Evolutionary conservation across 164 flowering plant species (phyloP).

Genomic region (Annona squamosa): DNA sequence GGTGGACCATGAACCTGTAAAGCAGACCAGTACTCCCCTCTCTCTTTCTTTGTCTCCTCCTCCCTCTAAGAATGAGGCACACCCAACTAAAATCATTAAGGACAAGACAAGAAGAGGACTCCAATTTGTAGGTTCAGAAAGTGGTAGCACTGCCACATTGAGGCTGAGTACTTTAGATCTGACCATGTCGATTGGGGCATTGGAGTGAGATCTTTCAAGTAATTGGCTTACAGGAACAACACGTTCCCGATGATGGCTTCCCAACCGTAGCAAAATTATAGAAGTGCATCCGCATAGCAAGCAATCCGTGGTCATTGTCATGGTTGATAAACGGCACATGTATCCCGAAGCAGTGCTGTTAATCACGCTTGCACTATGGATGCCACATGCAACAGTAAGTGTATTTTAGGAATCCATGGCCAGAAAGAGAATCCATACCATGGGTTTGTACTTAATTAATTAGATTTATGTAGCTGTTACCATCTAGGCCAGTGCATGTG

Average conservation of each 20-base stretch:
- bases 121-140: conserved; percentile 8
- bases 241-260: not conserved
- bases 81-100: conserved; percentile 3
- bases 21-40: conserved; percentile 12
- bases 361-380: too few relatives aligned
- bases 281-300: not conserved
- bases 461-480: too few relatives aligned
- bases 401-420: too few relatives aligned
- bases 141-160: conserved; percentile 19
- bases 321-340: too few relatives aligned
- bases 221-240: conserved; percentile 20
- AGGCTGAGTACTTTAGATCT: conserved; percentile 40
- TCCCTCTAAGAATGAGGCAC: conserved; percentile 3
- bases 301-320: not conserved
- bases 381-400: too few relatives aligned
- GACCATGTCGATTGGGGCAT: conserved; percentile 31
- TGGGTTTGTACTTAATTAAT: too few relatives aligned
- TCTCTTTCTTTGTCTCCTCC: conserved; percentile 24
- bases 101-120: not conserved
- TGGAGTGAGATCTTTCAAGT: conserved; percentile 37
- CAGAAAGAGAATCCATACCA: too few relatives aligned
- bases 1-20: conserved; percentile 4
- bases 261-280: conserved; percentile 6
- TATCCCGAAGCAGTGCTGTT: too few relatives aligned
- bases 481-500: too few relatives aligned